A percentile compares a stretch with the other conserved stretches of the same genome.
Conservation (phyloP, 495 filamentous ascomycete genomes). For the Xylaria grammica region DNA sequence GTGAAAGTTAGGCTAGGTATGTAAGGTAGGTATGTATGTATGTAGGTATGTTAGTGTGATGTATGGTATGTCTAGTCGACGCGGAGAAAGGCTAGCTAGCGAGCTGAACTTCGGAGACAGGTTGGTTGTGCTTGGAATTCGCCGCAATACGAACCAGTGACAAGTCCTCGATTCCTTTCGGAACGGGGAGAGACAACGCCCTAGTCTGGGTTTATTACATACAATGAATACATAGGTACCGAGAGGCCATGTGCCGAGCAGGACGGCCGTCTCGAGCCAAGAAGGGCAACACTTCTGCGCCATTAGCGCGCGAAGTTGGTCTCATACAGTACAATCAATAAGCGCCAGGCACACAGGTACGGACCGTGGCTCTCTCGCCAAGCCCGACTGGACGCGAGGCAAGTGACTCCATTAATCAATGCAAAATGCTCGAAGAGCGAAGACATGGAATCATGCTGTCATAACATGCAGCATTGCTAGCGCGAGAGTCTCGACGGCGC, state of each 20-base stretch:
- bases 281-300: slow-evolving; percentile 8
- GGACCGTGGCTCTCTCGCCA: slow-evolving; percentile 8
- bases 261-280: neutral
- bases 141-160: slow-evolving; percentile 13
- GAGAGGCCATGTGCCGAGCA: neutral
- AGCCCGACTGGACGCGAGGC: slow-evolving; percentile 6
- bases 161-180: neutral
- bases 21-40: slow-evolving; percentile 6
- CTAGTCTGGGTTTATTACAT: neutral
- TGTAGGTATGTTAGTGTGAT: too few relatives aligned
- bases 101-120: neutral
- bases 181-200: neutral
- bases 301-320: slow-evolving; percentile 15
- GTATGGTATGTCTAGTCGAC: slow-evolving; percentile 1
- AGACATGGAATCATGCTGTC: slow-evolving; percentile 24
- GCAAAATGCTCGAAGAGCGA: slow-evolving; percentile 23
- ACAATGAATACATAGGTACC: neutral
- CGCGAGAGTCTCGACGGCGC: slow-evolving; percentile 14
- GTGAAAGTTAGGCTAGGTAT: slow-evolving; percentile 1
- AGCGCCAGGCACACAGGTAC: slow-evolving; percentile 13
- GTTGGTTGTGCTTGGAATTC: neutral
- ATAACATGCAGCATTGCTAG: slow-evolving; percentile 20
- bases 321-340: slow-evolving; percentile 1
- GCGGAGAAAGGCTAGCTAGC: neutral
- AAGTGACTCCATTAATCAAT: slow-evolving; percentile 23